Evolutionary conservation across 306 rosid species (phyloP).

Genomic region (Styphnolobium japonicum): DNA sequence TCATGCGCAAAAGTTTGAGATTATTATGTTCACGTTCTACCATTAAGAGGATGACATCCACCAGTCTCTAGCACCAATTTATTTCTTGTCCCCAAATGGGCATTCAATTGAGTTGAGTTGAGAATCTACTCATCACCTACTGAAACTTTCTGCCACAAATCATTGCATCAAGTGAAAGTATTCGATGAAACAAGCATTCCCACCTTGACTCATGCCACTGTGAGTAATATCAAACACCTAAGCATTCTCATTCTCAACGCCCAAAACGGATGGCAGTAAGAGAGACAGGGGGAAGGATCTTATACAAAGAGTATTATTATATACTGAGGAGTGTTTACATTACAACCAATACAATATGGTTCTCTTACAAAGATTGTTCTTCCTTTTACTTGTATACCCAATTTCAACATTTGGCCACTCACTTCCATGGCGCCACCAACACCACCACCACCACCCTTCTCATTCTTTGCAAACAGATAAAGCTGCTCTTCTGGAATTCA

Average conservation of each 20-base stretch:
- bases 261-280: constrained; percentile 17
- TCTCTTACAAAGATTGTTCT: constrained; percentile 34
- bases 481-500: constrained; percentile 56
- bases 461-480: constrained; percentile 48
- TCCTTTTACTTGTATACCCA: constrained; percentile 44
- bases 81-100: background rate
- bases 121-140: constrained; percentile 30
- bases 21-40: background rate
- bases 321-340: background rate
- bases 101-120: constrained; percentile 24
- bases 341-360: constrained; percentile 30
- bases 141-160: constrained; percentile 15
- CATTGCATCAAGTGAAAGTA: background rate
- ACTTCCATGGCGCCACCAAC: constrained; percentile 18
- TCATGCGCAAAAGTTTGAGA: background rate
- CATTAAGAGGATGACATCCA: background rate
- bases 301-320: background rate
- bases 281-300: background rate
- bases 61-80: background rate
- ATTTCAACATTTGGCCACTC: constrained; percentile 25
- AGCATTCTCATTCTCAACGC: background rate
- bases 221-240: background rate
- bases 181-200: background rate
- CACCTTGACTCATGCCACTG: background rate
- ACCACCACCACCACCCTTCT: constrained; percentile 24